Evolutionary conservation across 805 yeast genomes (phyloP).

Genomic region (Yarrowia sp.): DNA sequence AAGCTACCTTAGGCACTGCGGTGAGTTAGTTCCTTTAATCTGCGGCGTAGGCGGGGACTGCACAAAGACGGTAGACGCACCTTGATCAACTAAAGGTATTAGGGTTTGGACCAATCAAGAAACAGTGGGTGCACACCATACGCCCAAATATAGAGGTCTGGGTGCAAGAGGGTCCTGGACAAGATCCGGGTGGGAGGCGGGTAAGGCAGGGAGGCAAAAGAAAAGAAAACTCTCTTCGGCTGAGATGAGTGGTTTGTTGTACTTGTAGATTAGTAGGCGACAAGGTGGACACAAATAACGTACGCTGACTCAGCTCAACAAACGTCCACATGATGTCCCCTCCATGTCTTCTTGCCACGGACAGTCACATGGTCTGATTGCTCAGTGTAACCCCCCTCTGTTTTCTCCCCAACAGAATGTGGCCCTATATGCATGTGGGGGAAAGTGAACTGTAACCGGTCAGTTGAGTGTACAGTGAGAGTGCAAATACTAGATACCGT

Average conservation of each 20-base stretch:
- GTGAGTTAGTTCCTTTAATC: conserved; percentile 12
- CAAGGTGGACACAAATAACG: too few relatives aligned
- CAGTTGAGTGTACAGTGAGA: not conserved
- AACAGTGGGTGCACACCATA: conserved; percentile 10
- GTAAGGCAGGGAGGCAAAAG: not conserved
- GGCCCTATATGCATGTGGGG: conserved; percentile 21
- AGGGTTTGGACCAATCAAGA: conserved; percentile 12
- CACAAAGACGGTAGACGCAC: conserved; percentile 17
- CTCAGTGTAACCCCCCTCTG: not conserved
- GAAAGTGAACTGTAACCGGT: not conserved
- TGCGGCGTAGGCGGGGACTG: conserved; percentile 25
- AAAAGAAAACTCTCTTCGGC: not conserved
- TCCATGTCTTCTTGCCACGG: not conserved
- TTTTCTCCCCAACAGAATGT: conserved; percentile 21
- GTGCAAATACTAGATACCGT: too few relatives aligned
- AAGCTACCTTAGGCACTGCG: conserved; percentile 14
- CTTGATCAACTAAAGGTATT: not conserved
- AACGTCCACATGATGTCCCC: too few relatives aligned
- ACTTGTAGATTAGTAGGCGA: too few relatives aligned
- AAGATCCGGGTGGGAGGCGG: conserved; percentile 8
- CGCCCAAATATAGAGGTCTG: conserved; percentile 1
- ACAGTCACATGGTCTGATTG: conserved; percentile 19
- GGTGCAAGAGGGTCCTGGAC: not conserved
- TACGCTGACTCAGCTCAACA: too few relatives aligned
- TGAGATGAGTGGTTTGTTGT: not conserved